Evolutionary conservation across 148 eudicot species (phyloP).

Genomic region (Vaccinium darrowii): DNA sequence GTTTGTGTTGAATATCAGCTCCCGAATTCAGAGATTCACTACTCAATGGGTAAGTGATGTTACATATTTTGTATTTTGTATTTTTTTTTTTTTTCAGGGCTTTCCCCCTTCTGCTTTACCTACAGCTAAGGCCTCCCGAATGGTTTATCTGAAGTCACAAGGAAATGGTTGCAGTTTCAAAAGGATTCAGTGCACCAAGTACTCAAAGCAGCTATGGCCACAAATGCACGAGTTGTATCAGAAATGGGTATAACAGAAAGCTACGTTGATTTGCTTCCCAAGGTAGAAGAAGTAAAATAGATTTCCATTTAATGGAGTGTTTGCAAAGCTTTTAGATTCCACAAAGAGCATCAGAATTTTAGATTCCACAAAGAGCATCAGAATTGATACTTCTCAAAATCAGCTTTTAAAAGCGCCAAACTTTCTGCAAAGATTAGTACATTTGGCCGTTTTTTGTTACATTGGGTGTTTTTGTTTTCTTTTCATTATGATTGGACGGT

Average conservation of each 20-base stretch:
- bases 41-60: no score
- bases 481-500: conserved; percentile 43
- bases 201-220: conserved; percentile 85
- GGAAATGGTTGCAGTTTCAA: conserved; percentile 60
- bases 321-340: neutral
- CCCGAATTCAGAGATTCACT: no score
- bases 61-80: no score
- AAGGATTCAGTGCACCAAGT: conserved; percentile 77
- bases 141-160: conserved; percentile 56
- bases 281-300: conserved; percentile 34
- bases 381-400: neutral
- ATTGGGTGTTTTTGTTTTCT: neutral
- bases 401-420: neutral
- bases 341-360: no score
- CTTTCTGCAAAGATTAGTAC: neutral
- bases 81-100: no score
- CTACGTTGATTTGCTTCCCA: conserved; percentile 73
- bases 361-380: no score
- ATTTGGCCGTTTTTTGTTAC: neutral
- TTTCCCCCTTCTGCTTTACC: conserved; percentile 26
- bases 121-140: conserved; percentile 57
- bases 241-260: conserved; percentile 71
- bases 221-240: conserved; percentile 59
- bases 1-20: no score
- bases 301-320: neutral